phyloP scores from a whole-genome alignment of 768 basidiomycete genomes.

The Boletus huronensis region DNA sequence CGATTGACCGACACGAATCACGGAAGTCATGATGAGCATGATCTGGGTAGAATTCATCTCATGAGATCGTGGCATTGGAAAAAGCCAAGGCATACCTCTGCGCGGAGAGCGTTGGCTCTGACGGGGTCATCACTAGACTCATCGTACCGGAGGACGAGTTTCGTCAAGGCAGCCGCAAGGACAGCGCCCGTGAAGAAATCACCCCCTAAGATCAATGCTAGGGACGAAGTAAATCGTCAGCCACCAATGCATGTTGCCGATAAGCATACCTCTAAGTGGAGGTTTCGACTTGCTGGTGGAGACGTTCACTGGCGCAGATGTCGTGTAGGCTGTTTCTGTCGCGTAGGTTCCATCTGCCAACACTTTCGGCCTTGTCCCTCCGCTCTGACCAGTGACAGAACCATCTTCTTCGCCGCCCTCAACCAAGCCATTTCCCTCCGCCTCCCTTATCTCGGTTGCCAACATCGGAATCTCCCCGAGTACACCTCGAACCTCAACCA shows the following conservation, averaged over 20 bases:
- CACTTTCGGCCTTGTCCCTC: conserved; percentile 65
- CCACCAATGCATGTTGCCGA: background rate
- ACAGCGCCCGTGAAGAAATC: conserved; percentile 97
- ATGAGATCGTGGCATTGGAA: background rate
- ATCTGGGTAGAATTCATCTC: conserved; percentile 43
- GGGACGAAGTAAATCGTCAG: background rate
- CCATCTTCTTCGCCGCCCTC: conserved; percentile 46
- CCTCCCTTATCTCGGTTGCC: conserved; percentile 83
- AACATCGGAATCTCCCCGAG: conserved; percentile 97
- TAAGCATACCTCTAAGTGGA: conserved; percentile 68
- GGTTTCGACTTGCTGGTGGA: conserved; percentile 92
- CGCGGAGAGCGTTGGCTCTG: conserved; percentile 70
- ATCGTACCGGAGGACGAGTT: conserved; percentile 77
- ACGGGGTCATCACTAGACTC: conserved; percentile 48
- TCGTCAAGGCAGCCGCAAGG: conserved; percentile 85
- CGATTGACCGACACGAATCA: conserved; percentile 95
- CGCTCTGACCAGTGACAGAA: conserved; percentile 33
- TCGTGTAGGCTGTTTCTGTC: conserved; percentile 87
- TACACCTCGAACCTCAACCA: conserved; percentile 78
- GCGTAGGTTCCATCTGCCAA: conserved; percentile 97
- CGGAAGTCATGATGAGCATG: conserved; percentile 97
- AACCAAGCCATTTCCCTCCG: conserved; percentile 48
- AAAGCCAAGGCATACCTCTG: conserved; percentile 55
- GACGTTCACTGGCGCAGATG: conserved; percentile 54
- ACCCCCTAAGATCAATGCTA: conserved; percentile 85